Percentiles rank a stretch among this genome's conserved stretches.
Evolutionary conservation across 2,329 filamentous ascomycete genomes (phyloP).

Genomic region (Bertia moriformis): DNA sequence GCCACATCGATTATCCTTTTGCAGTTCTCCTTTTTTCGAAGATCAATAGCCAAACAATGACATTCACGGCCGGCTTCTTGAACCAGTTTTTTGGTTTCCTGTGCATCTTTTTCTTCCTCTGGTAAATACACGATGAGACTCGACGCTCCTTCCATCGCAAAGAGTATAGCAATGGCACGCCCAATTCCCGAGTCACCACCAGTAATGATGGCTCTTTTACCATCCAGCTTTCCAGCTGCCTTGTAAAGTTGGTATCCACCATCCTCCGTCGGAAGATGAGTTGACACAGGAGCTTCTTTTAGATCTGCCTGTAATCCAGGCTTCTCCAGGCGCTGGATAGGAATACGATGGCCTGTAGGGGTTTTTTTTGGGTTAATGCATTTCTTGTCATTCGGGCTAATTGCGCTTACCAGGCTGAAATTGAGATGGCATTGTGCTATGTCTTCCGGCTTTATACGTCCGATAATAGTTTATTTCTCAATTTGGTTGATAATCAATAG

Average conservation of each 20-base stretch:
- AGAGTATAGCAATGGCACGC: constrained; percentile 60
- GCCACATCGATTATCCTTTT: constrained; percentile 55
- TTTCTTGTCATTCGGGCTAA: no score
- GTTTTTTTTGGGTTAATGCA: no score
- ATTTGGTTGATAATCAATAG: no score
- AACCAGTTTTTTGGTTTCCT: constrained; percentile 58
- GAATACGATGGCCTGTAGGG: not conserved
- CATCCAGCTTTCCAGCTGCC: constrained; percentile 60
- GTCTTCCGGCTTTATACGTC: no score
- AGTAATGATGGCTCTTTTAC: constrained; percentile 65
- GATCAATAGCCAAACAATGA: constrained; percentile 46
- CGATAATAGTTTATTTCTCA: no score
- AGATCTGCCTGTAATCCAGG: constrained; percentile 20
- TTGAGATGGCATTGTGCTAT: no score
- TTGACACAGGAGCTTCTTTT: constrained; percentile 39
- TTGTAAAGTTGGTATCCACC: constrained; percentile 59
- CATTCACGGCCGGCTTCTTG: constrained; percentile 54
- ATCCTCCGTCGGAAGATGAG: constrained; percentile 52
- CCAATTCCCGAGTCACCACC: constrained; percentile 72
- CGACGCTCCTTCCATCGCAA: constrained; percentile 68
- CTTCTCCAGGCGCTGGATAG: not conserved
- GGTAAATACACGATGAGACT: constrained; percentile 61
- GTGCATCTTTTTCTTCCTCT: constrained; percentile 62
- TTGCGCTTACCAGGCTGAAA: not conserved
- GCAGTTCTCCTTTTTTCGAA: constrained; percentile 54